Evolutionary conservation across 1,139 yeast species (phyloP).

Genomic region (Kodamaea plutei): DNA sequence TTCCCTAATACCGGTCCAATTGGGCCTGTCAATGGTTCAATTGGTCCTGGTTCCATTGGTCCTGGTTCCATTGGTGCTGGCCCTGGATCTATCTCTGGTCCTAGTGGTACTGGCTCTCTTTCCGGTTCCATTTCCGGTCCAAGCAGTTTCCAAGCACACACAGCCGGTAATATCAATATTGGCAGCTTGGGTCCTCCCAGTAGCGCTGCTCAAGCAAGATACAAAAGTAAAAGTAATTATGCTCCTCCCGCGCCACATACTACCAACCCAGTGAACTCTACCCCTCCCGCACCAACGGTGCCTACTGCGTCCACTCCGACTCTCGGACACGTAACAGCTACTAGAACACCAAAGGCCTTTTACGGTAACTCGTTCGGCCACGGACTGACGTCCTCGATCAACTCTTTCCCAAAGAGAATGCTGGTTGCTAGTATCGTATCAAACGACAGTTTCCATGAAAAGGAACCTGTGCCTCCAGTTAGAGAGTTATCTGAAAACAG

Average conservation of each 20-base stretch:
- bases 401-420: constrained; percentile 14
- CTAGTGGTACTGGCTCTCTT: too few relatives aligned
- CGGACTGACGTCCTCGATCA: constrained; percentile 2
- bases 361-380: constrained; percentile 2
- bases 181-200: constrained; percentile 2
- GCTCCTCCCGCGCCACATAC: too few relatives aligned
- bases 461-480: too few relatives aligned
- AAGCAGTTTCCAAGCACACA: neutral
- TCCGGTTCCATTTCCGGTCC: too few relatives aligned
- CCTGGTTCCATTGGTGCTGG: neutral
- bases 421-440: constrained; percentile 26
- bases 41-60: neutral
- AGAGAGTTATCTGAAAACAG: neutral
- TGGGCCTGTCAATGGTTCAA: neutral
- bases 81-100: too few relatives aligned
- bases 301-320: neutral
- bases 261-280: neutral
- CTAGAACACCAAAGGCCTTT: constrained; percentile 1
- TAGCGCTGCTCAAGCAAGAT: constrained; percentile 12
- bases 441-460: constrained; percentile 16
- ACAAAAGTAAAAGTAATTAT: neutral
- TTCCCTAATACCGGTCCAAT: neutral
- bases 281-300: neutral
- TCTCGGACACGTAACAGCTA: neutral
- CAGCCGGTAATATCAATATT: neutral